A percentile compares a stretch with the other conserved stretches of the same genome.
Conservation (phyloP, 352 stramenopile genomes). For the Globisporangium viniferum region DNA sequence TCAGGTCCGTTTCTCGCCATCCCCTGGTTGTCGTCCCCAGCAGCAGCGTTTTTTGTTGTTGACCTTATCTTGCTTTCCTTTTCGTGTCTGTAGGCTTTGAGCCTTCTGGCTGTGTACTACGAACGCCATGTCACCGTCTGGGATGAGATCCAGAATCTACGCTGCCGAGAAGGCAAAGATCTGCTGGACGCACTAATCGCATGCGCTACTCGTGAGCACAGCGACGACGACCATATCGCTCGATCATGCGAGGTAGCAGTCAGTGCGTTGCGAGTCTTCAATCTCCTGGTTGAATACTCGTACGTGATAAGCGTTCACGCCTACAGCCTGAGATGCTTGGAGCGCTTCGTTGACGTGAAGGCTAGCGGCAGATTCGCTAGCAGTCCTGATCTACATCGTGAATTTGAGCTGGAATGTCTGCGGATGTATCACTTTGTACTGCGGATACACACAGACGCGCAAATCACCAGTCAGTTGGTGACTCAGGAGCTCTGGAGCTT, state of each 20-base stretch:
- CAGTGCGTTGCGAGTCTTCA: conserved; percentile 2
- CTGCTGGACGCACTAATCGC: background rate
- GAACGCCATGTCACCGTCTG: conserved; percentile 1
- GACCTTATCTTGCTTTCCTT: background rate
- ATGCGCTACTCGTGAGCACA: background rate
- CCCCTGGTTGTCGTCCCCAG: background rate
- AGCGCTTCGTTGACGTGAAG: background rate
- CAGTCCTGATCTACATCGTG: background rate
- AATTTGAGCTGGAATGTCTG: conserved; percentile 2
- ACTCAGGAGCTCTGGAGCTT: background rate
- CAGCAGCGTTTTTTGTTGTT: background rate
- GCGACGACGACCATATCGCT: background rate
- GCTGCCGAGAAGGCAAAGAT: background rate
- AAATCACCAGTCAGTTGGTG: background rate
- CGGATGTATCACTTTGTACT: conserved; percentile 6
- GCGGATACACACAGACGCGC: background rate
- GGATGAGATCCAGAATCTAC: background rate
- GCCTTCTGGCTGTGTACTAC: background rate
- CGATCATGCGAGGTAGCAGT: background rate
- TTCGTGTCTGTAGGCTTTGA: background rate
- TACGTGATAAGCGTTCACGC: background rate
- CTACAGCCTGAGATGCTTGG: background rate
- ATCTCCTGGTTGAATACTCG: conserved; percentile 10
- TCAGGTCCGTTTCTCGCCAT: background rate
- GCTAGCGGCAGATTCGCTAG: no score